Conservation (phyloP, 2,329 filamentous ascomycete genomes). For the Fusarium stilboides region DNA sequence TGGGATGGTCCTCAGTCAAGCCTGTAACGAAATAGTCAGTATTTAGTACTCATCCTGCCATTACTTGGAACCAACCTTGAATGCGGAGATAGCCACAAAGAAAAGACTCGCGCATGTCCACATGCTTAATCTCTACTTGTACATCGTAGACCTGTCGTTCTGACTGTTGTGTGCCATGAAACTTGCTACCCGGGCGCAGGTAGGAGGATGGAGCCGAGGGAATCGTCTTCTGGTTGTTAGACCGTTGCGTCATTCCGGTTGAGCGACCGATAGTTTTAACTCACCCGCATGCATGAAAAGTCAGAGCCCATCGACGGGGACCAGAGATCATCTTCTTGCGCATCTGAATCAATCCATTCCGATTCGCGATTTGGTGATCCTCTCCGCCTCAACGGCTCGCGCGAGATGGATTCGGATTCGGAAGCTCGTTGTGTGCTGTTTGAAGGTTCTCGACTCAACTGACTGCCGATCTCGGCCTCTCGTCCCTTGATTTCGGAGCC, state of each 20-base stretch:
- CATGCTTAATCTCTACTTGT: conserved; percentile 96
- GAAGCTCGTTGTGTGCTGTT: conserved; percentile 35
- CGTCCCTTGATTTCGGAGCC: conserved; percentile 56
- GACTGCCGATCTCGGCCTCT: conserved; percentile 46
- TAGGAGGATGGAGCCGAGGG: conserved; percentile 88
- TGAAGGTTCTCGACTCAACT: conserved; percentile 45
- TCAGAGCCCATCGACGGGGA: conserved; percentile 58
- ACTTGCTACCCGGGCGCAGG: conserved; percentile 88
- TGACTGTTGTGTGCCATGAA: conserved; percentile 91
- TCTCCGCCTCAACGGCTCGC: conserved; percentile 33
- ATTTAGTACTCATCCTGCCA: not conserved
- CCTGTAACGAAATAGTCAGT: conserved; percentile 66
- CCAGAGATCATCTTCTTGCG: conserved; percentile 52
- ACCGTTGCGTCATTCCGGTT: conserved; percentile 10
- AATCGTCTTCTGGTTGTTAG: conserved; percentile 68
- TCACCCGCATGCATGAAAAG: conserved; percentile 56
- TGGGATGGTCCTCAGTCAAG: conserved; percentile 94
- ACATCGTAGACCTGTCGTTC: conserved; percentile 95
- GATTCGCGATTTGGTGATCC: conserved; percentile 39
- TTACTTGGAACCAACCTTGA: conserved; percentile 74
- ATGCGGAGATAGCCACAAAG: conserved; percentile 96
- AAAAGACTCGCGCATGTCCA: conserved; percentile 94
- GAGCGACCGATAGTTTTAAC: conserved; percentile 28
- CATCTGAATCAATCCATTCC: conserved; percentile 45
- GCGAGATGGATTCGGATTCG: conserved; percentile 38